A percentile compares a stretch with the other conserved stretches of the same genome.
phyloP scores from a whole-genome alignment of 768 basidiomycete species.

The Pulveroboletus frians region DNA sequence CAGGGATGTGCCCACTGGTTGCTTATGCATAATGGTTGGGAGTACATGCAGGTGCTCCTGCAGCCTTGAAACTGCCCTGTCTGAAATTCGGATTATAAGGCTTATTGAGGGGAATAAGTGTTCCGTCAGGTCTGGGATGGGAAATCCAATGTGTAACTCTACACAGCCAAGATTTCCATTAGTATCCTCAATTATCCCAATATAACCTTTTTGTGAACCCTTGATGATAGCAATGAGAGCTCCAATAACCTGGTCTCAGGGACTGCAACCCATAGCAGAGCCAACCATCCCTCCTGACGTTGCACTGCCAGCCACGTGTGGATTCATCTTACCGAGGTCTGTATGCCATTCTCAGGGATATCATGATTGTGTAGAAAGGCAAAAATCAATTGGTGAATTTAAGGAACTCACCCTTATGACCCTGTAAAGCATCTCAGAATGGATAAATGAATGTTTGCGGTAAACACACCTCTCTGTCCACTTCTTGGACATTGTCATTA shows the following conservation, averaged over 20 bases:
- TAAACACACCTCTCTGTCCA: constrained; percentile 71
- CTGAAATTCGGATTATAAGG: constrained; percentile 21
- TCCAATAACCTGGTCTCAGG: constrained; percentile 79
- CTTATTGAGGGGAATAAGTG: constrained; percentile 46
- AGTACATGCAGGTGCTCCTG: constrained; percentile 40
- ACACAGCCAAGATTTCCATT: constrained; percentile 84
- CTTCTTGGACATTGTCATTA: constrained; percentile 91
- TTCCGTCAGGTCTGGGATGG: constrained; percentile 49
- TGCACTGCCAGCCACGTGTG: constrained; percentile 52
- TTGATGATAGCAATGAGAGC: constrained; percentile 73
- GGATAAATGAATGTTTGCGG: background rate
- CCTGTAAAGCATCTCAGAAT: constrained; percentile 35
- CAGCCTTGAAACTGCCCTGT: constrained; percentile 27
- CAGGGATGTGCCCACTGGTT: constrained; percentile 33
- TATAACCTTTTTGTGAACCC: constrained; percentile 86
- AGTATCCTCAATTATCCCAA: constrained; percentile 91
- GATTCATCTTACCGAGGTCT: constrained; percentile 92
- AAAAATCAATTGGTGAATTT: constrained; percentile 90
- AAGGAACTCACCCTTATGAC: constrained; percentile 85
- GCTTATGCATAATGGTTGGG: constrained; percentile 43
- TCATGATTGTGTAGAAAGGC: constrained; percentile 95
- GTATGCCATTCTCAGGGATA: constrained; percentile 76
- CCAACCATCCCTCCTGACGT: constrained; percentile 73
- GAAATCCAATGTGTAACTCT: constrained; percentile 69
- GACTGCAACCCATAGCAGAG: constrained; percentile 76